Evolutionary conservation across 345 rosid species (phyloP).

Genomic region (Eutrema heterophyllum): DNA sequence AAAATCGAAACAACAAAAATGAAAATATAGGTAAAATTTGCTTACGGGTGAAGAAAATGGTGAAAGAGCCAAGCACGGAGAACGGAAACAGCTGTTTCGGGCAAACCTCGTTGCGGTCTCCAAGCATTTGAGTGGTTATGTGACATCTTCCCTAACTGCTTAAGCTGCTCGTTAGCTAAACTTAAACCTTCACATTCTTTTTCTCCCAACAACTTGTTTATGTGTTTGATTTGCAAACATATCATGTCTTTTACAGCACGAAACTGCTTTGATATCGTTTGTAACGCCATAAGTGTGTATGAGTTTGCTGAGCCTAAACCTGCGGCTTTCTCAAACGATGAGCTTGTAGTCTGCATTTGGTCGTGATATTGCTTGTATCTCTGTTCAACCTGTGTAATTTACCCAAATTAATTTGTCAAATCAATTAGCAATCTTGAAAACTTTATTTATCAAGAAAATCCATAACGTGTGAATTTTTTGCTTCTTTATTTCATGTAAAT

Average conservation of each 20-base stretch:
- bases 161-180: conserved; percentile 45
- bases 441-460: background rate
- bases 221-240: conserved; percentile 46
- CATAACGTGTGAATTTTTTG: background rate
- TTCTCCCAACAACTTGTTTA: conserved; percentile 57
- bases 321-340: conserved; percentile 62
- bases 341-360: conserved; percentile 55
- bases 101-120: conserved; percentile 85
- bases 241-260: conserved; percentile 65
- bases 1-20: background rate
- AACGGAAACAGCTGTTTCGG: conserved; percentile 64
- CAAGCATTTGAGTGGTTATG: conserved; percentile 55
- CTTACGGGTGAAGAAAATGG: conserved; percentile 89
- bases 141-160: conserved; percentile 21
- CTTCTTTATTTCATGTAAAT: no score
- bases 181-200: conserved; percentile 42
- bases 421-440: background rate
- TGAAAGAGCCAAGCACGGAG: conserved; percentile 89
- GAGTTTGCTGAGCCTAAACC: conserved; percentile 60
- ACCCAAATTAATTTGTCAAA: background rate
- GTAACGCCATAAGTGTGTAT: conserved; percentile 60
- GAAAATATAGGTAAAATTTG: background rate
- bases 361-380: conserved; percentile 65
- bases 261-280: conserved; percentile 73
- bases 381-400: conserved; percentile 52